phyloP scores from a whole-genome alignment of 2,329 filamentous ascomycete species.

The Talaromyces verruculosus region DNA sequence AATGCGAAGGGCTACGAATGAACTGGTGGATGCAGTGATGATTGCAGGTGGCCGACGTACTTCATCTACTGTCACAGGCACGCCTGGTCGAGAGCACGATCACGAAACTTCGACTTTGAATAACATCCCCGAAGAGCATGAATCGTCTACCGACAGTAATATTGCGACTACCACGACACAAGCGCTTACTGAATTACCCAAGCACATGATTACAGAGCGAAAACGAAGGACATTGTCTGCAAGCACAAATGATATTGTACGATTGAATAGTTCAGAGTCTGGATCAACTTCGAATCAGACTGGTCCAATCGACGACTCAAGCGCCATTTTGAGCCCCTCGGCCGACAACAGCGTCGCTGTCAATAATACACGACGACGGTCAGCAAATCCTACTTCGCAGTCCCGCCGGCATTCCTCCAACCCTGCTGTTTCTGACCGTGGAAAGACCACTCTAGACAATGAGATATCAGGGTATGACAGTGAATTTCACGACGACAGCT shows the following conservation, averaged over 20 bases:
- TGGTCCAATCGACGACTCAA: neutral
- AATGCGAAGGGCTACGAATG: conserved; percentile 77
- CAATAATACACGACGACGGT: conserved; percentile 9
- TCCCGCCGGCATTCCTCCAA: conserved; percentile 21
- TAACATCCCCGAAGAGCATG: neutral
- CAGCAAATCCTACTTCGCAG: conserved; percentile 5
- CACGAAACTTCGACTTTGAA: neutral
- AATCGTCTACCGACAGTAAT: conserved; percentile 39
- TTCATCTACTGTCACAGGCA: conserved; percentile 1
- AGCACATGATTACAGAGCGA: conserved; percentile 32
- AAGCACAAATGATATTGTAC: conserved; percentile 15
- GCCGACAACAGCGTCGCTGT: neutral
- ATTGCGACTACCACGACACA: conserved; percentile 28
- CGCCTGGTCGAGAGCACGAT: conserved; percentile 17
- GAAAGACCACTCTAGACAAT: neutral
- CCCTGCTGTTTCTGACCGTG: conserved; percentile 14
- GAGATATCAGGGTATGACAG: conserved; percentile 8
- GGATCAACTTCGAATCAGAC: conserved; percentile 1
- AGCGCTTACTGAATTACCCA: conserved; percentile 24
- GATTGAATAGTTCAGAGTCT: conserved; percentile 10
- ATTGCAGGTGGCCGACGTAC: conserved; percentile 15
- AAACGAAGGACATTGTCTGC: conserved; percentile 34
- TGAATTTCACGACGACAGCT: conserved; percentile 6
- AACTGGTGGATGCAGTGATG: conserved; percentile 70
- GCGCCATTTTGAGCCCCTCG: neutral